Conservation (phyloP, 257 asterid genomes). For the Jaltomata sinuosa region DNA sequence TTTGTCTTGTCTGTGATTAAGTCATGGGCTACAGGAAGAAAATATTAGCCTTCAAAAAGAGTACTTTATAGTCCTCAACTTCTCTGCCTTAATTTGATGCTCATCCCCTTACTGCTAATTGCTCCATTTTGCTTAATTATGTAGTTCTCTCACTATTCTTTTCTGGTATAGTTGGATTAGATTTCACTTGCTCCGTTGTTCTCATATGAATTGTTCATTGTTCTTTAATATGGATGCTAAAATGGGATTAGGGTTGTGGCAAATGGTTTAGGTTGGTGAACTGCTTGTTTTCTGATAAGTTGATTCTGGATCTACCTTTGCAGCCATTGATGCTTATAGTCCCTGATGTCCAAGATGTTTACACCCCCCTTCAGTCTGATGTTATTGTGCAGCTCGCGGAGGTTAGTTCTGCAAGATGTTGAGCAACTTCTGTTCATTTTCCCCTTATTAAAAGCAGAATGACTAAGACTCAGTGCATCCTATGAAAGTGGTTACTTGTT, state of each 20-base stretch:
- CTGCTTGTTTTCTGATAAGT: background rate
- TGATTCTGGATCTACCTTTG: constrained; percentile 17
- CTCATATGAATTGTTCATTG: background rate
- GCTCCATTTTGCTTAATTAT: background rate
- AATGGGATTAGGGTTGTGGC: background rate
- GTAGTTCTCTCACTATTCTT: background rate
- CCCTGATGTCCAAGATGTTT: constrained; percentile 95
- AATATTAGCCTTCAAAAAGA: background rate
- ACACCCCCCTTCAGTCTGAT: constrained; percentile 92
- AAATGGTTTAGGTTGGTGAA: background rate
- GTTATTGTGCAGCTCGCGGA: constrained; percentile 86
- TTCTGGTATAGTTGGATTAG: background rate
- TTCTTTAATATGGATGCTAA: background rate
- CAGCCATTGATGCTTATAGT: constrained; percentile 98
- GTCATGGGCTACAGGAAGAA: background rate
- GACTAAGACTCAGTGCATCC: background rate
- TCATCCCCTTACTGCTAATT: background rate
- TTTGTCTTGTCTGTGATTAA: background rate
- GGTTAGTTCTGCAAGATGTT: constrained; percentile 33
- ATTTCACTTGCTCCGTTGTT: background rate
- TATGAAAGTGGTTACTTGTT: background rate
- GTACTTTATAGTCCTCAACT: background rate
- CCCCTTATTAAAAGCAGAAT: background rate
- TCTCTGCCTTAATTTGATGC: background rate
- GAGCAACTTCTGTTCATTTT: constrained; percentile 1